phyloP scores from a whole-genome alignment of 2,329 filamentous ascomycete species.

The Cladosporium sp. region DNA sequence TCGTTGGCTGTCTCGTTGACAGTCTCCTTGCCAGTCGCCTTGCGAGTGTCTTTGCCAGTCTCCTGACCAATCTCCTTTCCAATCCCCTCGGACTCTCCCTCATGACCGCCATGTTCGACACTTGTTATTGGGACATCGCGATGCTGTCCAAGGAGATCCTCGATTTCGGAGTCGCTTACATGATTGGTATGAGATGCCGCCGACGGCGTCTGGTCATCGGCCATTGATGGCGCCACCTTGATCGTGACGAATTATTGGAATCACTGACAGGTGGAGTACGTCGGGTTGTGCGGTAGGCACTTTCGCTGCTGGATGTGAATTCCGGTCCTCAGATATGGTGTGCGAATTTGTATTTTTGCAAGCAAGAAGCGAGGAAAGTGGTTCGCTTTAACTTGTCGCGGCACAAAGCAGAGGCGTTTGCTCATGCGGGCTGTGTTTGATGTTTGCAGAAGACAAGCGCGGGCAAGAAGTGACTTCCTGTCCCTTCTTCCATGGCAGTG shows the following conservation, averaged over 20 bases:
- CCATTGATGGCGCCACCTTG: neutral
- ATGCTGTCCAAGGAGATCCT: neutral
- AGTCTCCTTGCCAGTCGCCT: too few relatives aligned
- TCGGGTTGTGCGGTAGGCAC: too few relatives aligned
- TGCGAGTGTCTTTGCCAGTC: neutral
- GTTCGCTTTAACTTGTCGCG: neutral
- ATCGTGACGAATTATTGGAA: neutral
- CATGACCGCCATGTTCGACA: too few relatives aligned
- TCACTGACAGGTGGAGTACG: too few relatives aligned
- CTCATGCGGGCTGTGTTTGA: neutral
- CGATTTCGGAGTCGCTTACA: neutral
- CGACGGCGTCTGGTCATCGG: neutral
- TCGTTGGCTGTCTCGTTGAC: neutral
- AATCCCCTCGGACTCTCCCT: too few relatives aligned
- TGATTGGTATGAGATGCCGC: neutral
- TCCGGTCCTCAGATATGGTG: neutral
- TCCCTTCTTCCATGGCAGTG: neutral
- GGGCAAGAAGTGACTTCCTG: neutral
- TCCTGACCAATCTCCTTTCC: neutral
- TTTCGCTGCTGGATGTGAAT: too few relatives aligned
- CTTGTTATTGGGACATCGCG: neutral
- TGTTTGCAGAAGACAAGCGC: neutral
- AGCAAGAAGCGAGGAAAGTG: neutral
- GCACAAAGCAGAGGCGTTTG: neutral
- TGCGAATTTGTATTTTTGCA: neutral